phyloP scores from a whole-genome alignment of 1,139 yeast species.

The Debaryomyces nepalensis region DNA sequence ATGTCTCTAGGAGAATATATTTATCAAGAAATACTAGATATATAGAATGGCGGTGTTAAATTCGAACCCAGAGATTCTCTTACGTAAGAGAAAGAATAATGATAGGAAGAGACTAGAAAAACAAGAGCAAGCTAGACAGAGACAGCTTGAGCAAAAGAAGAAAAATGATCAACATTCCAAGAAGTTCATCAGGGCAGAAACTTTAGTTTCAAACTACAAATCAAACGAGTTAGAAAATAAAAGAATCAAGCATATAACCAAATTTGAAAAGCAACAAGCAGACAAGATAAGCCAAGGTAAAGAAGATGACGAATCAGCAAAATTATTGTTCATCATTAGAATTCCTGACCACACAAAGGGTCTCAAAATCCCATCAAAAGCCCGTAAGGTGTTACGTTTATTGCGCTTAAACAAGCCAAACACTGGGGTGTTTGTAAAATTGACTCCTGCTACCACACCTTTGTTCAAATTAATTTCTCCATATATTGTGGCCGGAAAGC shows the following conservation, averaged over 20 bases:
- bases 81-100: constrained; percentile 77
- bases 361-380: constrained; percentile 67
- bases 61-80: constrained; percentile 74
- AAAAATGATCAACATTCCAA: constrained; percentile 40
- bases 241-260: constrained; percentile 65
- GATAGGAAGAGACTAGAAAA: constrained; percentile 71
- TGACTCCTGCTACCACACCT: constrained; percentile 59
- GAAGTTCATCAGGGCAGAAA: constrained; percentile 73
- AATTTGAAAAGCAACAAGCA: constrained; percentile 41
- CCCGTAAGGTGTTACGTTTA: constrained; percentile 59
- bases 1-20: background rate
- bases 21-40: background rate
- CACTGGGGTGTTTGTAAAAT: constrained; percentile 73
- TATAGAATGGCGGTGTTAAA: constrained; percentile 55
- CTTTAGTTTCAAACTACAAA: constrained; percentile 65
- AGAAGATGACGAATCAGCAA: constrained; percentile 32
- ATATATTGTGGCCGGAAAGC: constrained; percentile 72
- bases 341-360: constrained; percentile 61
- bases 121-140: constrained; percentile 52
- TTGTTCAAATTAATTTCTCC: constrained; percentile 71
- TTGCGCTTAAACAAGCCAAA: constrained; percentile 62
- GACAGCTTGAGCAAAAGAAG: constrained; percentile 39
- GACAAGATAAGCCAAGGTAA: constrained; percentile 17
- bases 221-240: constrained; percentile 69
- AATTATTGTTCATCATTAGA: constrained; percentile 67